Percentiles rank a stretch among this genome's conserved stretches.
These are phyloP conservation scores for Beverwykella pulmonaria DNA, from an alignment of 495 filamentous ascomycete species.

Conservation along the genomic window DNA sequence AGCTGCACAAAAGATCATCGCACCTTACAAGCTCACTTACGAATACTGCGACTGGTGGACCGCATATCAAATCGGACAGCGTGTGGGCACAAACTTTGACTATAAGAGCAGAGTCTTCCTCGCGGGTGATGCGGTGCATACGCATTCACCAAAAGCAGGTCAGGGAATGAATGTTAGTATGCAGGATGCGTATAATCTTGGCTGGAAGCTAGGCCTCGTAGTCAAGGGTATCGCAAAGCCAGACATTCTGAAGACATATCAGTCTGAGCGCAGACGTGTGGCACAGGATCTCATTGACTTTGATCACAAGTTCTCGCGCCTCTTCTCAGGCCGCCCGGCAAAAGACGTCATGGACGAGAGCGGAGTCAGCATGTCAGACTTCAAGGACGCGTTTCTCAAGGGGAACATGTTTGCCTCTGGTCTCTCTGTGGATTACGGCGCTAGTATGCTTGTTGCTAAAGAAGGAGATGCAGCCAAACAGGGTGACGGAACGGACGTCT, in stretches of 20 bases:
- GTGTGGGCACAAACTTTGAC: conserved; percentile 68
- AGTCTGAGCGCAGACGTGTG: conserved; percentile 67
- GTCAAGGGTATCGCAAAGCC: conserved; percentile 63
- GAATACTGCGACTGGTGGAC: conserved; percentile 56
- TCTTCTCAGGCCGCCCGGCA: conserved; percentile 43
- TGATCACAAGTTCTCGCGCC: conserved; percentile 57
- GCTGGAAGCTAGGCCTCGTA: conserved; percentile 79
- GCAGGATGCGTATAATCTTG: conserved; percentile 78
- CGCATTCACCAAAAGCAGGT: conserved; percentile 79
- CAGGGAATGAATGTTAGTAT: conserved; percentile 88
- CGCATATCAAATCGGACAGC: conserved; percentile 63
- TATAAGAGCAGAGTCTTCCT: conserved; percentile 72
- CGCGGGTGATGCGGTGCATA: conserved; percentile 80
- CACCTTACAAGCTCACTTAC: conserved; percentile 64
- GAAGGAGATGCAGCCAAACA: conserved; percentile 42
- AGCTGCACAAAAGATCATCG: conserved; percentile 61
- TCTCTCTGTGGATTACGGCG: conserved; percentile 42
- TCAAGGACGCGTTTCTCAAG: conserved; percentile 50
- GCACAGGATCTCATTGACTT: conserved; percentile 73
- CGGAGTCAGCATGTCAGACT: conserved; percentile 55
- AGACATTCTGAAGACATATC: conserved; percentile 69
- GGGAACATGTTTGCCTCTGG: conserved; percentile 42
- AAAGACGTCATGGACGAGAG: conserved; percentile 62
- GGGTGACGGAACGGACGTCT: conserved; percentile 50
- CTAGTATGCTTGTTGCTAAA: conserved; percentile 43